A percentile compares a stretch with the other conserved stretches of the same genome.
phyloP scores from a whole-genome alignment of 176 grass and related monocot genomes.

The Eragrostis curvula region DNA sequence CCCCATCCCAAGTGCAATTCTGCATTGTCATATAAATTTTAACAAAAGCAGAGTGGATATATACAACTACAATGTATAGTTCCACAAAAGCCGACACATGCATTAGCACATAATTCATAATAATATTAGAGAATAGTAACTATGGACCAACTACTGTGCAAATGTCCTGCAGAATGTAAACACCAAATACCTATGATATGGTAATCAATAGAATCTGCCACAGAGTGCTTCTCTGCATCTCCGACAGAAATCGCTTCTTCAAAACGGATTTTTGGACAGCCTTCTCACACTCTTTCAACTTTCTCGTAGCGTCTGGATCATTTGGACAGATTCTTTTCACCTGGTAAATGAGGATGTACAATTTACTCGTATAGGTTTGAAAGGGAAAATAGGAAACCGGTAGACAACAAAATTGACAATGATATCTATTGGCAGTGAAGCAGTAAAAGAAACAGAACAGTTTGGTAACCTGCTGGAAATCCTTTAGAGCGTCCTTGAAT shows the following conservation, averaged over 20 bases:
- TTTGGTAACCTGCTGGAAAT: conserved; percentile 72
- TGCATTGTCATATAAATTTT: not conserved
- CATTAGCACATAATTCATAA: not conserved
- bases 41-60: not conserved
- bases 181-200: conserved; percentile 56
- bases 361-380: too few relatives aligned
- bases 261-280: conserved; percentile 82
- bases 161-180: conserved; percentile 33
- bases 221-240: conserved; percentile 38
- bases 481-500: conserved; percentile 87
- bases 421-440: not conserved
- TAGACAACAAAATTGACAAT: not conserved
- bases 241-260: conserved; percentile 82
- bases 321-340: conserved; percentile 80
- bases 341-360: conserved; percentile 24
- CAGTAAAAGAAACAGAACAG: not conserved
- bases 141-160: not conserved
- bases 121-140: not conserved
- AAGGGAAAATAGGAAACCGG: not conserved
- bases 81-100: not conserved
- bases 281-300: conserved; percentile 91
- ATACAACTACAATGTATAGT: not conserved
- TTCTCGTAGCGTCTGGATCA: conserved; percentile 83
- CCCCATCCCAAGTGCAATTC: not conserved
- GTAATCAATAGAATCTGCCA: conserved; percentile 78